These are phyloP conservation scores for Ophiostoma ips DNA, from an alignment of 2,329 filamentous ascomycete genomes.

Conservation along the genomic window DNA sequence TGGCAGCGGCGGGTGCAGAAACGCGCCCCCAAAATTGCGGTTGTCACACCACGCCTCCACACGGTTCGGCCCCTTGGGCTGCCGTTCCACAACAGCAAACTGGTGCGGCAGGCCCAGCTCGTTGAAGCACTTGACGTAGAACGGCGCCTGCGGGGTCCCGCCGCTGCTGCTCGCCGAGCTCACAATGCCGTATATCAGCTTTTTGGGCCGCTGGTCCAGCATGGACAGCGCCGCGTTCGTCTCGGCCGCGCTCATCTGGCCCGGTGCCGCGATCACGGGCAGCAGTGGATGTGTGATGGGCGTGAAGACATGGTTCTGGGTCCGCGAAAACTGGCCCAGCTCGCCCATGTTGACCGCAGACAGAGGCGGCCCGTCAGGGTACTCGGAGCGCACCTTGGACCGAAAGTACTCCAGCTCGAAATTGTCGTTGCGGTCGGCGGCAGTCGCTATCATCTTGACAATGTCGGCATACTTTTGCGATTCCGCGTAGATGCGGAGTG, in stretches of 20 bases:
- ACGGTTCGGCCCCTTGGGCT: conserved; percentile 46
- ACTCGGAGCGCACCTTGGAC: conserved; percentile 56
- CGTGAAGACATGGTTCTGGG: conserved; percentile 74
- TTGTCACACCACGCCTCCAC: conserved; percentile 62
- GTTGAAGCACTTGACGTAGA: conserved; percentile 75
- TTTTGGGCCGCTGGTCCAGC: conserved; percentile 67
- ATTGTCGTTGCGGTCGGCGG: conserved; percentile 70
- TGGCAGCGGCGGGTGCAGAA: conserved; percentile 59
- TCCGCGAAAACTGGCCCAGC: conserved; percentile 70
- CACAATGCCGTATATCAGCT: conserved; percentile 68
- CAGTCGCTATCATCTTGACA: conserved; percentile 81
- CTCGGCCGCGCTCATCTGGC: conserved; percentile 72
- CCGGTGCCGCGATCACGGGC: conserved; percentile 72
- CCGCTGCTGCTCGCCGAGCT: conserved; percentile 47
- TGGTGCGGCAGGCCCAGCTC: conserved; percentile 76
- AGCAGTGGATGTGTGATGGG: conserved; percentile 77
- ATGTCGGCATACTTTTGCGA: conserved; percentile 68
- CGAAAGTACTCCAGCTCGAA: conserved; percentile 86
- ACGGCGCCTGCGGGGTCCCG: conserved; percentile 59
- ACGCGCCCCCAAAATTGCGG: conserved; percentile 67
- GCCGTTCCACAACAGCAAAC: conserved; percentile 60
- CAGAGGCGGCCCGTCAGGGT: conserved; percentile 55
- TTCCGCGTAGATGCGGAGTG: conserved; percentile 56
- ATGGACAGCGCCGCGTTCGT: conserved; percentile 69
- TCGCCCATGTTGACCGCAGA: conserved; percentile 82